A percentile compares a stretch with the other conserved stretches of the same genome.
These are phyloP conservation scores for Magnusiomyces fungicola DNA, from an alignment of 1,139 yeast genomes.

Conservation along the genomic window DNA sequence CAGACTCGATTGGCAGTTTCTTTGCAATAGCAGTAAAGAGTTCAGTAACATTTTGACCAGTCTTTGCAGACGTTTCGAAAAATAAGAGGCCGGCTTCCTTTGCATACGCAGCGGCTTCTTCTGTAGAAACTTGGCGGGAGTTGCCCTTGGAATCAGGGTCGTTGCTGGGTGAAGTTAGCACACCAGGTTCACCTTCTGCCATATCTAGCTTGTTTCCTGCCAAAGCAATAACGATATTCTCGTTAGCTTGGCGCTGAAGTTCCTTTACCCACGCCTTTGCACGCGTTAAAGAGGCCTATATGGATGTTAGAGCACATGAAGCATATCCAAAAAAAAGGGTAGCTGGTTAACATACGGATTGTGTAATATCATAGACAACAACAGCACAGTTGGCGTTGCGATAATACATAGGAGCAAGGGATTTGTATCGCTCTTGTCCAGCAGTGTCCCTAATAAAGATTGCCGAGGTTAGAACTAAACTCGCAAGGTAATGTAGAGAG, in stretches of 20 bases:
- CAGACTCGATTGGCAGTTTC: slow-evolving; percentile 33
- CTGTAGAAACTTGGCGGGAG: slow-evolving; percentile 47
- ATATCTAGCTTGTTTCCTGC: slow-evolving; percentile 82
- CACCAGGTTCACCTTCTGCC: slow-evolving; percentile 49
- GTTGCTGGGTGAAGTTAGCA: slow-evolving; percentile 79
- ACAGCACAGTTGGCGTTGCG: slow-evolving; percentile 67
- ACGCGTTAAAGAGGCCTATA: slow-evolving; percentile 54
- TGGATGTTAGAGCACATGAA: not conserved
- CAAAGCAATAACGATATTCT: slow-evolving; percentile 74
- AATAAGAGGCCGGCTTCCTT: slow-evolving; percentile 71
- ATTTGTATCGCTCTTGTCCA: slow-evolving; percentile 27
- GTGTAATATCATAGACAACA: slow-evolving; percentile 69
- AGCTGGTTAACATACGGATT: slow-evolving; percentile 33
- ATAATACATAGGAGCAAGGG: slow-evolving; percentile 1
- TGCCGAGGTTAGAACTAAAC: not conserved
- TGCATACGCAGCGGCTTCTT: slow-evolving; percentile 52
- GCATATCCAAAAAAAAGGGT: too few relatives aligned
- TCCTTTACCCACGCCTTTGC: slow-evolving; percentile 97
- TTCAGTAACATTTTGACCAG: slow-evolving; percentile 74
- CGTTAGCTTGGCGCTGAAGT: slow-evolving; percentile 80
- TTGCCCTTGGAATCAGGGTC: slow-evolving; percentile 54
- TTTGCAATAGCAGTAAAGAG: slow-evolving; percentile 74
- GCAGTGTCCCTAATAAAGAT: slow-evolving; percentile 69
- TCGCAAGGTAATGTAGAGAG: not conserved
- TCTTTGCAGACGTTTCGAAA: slow-evolving; percentile 91